These are phyloP conservation scores for Cenchrus purpureus DNA, from an alignment of 176 grass and related monocot species.

Conservation along the genomic window DNA sequence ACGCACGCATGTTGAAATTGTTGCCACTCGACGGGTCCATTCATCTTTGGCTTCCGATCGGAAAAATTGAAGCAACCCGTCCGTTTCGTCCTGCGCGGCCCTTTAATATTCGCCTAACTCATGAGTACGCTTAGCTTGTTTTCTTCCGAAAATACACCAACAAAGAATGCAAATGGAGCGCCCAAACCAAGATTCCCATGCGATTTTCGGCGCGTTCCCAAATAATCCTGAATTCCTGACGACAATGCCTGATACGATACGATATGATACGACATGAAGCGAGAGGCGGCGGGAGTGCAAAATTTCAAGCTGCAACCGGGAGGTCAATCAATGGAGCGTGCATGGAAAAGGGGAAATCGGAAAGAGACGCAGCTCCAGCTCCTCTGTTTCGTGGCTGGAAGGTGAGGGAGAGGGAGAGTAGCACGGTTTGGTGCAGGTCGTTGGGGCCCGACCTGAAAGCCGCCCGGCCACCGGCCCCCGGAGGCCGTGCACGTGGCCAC, in stretches of 20 bases:
- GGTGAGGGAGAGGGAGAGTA: not conserved
- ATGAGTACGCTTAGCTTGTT: no score
- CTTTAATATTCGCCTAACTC: not conserved
- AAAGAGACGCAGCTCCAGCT: not conserved
- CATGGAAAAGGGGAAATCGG: not conserved
- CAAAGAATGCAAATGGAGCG: no score
- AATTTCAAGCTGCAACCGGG: not conserved
- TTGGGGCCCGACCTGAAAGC: slow-evolving; percentile 13
- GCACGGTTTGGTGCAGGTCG: not conserved
- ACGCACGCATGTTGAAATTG: no score
- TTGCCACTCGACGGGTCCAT: no score
- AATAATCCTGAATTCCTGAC: not conserved
- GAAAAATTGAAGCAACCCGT: no score
- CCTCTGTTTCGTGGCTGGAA: not conserved
- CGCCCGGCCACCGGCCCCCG: not conserved
- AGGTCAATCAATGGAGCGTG: not conserved
- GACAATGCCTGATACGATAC: not conserved
- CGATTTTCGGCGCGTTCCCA: not conserved
- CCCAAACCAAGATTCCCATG: not conserved
- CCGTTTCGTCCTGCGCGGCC: no score
- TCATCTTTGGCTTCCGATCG: no score
- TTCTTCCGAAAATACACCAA: no score
- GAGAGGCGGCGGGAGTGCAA: no score
- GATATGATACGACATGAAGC: not conserved
- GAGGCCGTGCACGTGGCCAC: slow-evolving; percentile 22